These are phyloP conservation scores for Penicillium dipodomyicola DNA, from an alignment of 495 filamentous ascomycete genomes.

Conservation along the genomic window DNA sequence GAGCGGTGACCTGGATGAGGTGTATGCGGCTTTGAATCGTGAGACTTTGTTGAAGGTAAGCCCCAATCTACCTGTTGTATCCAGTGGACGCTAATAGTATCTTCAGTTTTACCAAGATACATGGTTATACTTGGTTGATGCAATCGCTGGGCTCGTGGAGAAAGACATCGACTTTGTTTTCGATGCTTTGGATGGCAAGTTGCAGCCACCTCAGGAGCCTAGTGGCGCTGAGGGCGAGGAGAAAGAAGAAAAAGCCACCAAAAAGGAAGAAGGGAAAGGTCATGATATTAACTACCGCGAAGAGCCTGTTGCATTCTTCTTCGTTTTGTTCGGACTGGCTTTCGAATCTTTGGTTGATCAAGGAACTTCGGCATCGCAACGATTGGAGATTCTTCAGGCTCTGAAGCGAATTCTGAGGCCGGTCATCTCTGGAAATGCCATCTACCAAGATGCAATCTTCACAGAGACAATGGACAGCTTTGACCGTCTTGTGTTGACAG, in stretches of 20 bases:
- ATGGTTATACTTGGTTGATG: slow-evolving; percentile 95
- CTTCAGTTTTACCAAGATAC: slow-evolving; percentile 89
- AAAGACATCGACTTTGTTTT: slow-evolving; percentile 98
- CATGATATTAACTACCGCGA: slow-evolving; percentile 93
- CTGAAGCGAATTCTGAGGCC: slow-evolving; percentile 93
- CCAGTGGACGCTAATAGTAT: slow-evolving; percentile 20
- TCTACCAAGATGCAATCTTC: slow-evolving; percentile 94
- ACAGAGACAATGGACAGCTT: slow-evolving; percentile 96
- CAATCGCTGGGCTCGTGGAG: slow-evolving; percentile 95
- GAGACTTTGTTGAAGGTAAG: slow-evolving; percentile 79
- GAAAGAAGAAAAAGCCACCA: slow-evolving; percentile 47
- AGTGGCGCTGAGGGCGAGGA: slow-evolving; percentile 43
- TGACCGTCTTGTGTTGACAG: slow-evolving; percentile 88
- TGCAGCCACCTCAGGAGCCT: slow-evolving; percentile 22
- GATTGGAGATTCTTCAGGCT: slow-evolving; percentile 83
- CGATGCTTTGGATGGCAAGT: slow-evolving; percentile 87
- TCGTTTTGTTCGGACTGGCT: slow-evolving; percentile 93
- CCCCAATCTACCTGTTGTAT: not conserved
- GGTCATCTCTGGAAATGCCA: slow-evolving; percentile 91
- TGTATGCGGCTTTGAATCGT: slow-evolving; percentile 91
- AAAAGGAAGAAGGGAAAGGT: slow-evolving; percentile 51
- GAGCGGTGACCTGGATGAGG: slow-evolving; percentile 78
- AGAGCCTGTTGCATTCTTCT: slow-evolving; percentile 98
- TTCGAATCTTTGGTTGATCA: slow-evolving; percentile 91
- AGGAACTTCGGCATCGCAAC: slow-evolving; percentile 72